Evolutionary conservation across 257 asterid genomes (phyloP), one percentile per base, ranked within the genome.

Genomic region (Solanum clarkiae): DNA sequence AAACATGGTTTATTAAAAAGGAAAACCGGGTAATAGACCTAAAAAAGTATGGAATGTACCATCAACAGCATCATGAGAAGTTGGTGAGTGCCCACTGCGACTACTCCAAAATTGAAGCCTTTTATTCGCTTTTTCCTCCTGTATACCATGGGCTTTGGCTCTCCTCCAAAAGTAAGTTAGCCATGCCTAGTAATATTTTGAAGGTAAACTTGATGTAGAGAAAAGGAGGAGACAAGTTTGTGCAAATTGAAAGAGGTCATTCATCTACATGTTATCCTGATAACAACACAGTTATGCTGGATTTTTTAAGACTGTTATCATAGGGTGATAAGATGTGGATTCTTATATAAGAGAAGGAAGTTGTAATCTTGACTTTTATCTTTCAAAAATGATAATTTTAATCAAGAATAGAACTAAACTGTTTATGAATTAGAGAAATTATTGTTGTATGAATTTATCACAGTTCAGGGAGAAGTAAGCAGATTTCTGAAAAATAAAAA

Each of bases 141-240:
- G 95, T 84, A 96, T 91, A 57, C 97, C 97, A 86, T 93, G 93
- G 88, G 89, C 91, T 90, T 92, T 93, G 59, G 98, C 98, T 91
- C 97, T 93, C 92, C 93, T 94, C 99, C 99, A 96, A 71, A 91
- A 96, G 87, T 91, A 96, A 14, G 98, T 92, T 51, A 96, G 96
- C 99, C 99, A 96, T 85, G 99, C 99, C 99, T 96, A 87, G 66
- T 51, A 16, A 20, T 53, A 80, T 80, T 75, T 62, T 84, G 84
- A 77, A 65, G 51, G 82, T 29, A 24, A 72, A 51, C 32, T 36
- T 63, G 80, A 80, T 42, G 62, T 17, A 86, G 86, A 69, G 42
- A 57, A 57, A 60, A 68, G 56, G 81, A 75, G 81, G 22, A 75
- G 62, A 26, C 10, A 26, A 75, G 62, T 49, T 9, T 49, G 62